Conservation (phyloP, 129 eudicot genomes). For the Kitagawia praeruptora region DNA sequence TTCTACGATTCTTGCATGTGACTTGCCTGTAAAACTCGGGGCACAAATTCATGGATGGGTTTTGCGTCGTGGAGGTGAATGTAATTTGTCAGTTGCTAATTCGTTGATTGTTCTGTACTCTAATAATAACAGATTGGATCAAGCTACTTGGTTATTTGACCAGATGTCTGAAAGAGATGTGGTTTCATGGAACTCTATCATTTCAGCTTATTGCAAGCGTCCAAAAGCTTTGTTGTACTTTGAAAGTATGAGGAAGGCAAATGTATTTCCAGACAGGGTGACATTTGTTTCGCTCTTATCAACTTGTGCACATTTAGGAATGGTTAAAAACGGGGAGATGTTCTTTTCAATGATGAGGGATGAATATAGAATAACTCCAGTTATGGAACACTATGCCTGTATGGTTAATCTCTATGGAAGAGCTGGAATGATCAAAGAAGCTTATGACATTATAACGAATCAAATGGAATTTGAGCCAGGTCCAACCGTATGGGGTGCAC, state of each 20-base stretch:
- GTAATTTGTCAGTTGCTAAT: constrained; percentile 41
- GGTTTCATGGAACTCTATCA: constrained; percentile 75
- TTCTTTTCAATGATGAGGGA: constrained; percentile 42
- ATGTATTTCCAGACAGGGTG: constrained; percentile 33
- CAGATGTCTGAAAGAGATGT: constrained; percentile 60
- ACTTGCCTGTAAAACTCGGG: constrained; percentile 22
- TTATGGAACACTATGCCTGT: constrained; percentile 80
- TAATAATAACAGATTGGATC: constrained; percentile 21
- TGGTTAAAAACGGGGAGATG: constrained; percentile 54
- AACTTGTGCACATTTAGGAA: constrained; percentile 62
- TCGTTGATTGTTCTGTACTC: constrained; percentile 51
- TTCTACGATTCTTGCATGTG: constrained; percentile 44
- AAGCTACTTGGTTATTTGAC: constrained; percentile 36
- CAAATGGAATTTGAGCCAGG: constrained; percentile 58
- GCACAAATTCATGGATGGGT: constrained; percentile 60
- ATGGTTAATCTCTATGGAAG: constrained; percentile 74
- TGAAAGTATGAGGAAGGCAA: constrained; percentile 27
- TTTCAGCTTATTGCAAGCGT: constrained; percentile 53
- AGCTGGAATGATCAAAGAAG: constrained; percentile 49
- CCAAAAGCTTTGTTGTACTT: constrained; percentile 43
- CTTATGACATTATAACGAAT: constrained; percentile 38
- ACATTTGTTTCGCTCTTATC: constrained; percentile 68
- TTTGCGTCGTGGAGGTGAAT: constrained; percentile 38
- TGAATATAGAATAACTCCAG: constrained; percentile 35
- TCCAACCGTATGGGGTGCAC: constrained; percentile 88